Conservation (phyloP, 2,329 filamentous ascomycete species). For the Diaporthe australafricana region DNA sequence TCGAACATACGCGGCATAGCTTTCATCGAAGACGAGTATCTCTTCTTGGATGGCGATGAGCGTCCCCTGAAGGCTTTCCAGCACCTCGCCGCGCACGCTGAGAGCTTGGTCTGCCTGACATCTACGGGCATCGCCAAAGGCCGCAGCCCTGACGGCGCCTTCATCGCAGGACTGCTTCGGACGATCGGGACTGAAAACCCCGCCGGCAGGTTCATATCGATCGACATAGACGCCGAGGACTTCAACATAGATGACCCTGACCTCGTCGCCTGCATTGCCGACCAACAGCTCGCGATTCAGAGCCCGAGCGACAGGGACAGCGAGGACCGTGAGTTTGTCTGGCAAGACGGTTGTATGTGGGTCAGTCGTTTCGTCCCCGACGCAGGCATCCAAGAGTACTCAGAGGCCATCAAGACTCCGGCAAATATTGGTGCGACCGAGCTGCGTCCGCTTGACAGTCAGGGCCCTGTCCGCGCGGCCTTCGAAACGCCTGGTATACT, state of each 20-base stretch:
- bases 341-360: conserved; percentile 46
- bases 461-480: conserved; percentile 40
- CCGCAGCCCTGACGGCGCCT: conserved; percentile 39
- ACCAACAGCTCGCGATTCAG: conserved; percentile 35
- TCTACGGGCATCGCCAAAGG: conserved; percentile 40
- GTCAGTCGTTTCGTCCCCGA: conserved; percentile 40
- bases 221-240: conserved; percentile 40
- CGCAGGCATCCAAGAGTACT: neutral
- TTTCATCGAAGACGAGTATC: too few relatives aligned
- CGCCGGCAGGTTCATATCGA: conserved; percentile 37
- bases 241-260: conserved; percentile 14
- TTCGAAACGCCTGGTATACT: conserved; percentile 46
- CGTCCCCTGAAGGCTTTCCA: too few relatives aligned
- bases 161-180: conserved; percentile 43
- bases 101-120: too few relatives aligned
- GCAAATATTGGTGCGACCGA: too few relatives aligned
- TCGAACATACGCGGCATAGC: too few relatives aligned
- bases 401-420: too few relatives aligned
- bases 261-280: conserved; percentile 38
- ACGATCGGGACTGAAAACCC: conserved; percentile 44
- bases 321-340: conserved; percentile 44
- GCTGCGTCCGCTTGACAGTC: conserved; percentile 35
- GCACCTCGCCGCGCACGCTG: too few relatives aligned
- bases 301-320: neutral
- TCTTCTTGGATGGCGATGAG: too few relatives aligned